phyloP scores from a whole-genome alignment of 1,284 basidiomycete genomes.

The Thecaphora thlaspeos region DNA sequence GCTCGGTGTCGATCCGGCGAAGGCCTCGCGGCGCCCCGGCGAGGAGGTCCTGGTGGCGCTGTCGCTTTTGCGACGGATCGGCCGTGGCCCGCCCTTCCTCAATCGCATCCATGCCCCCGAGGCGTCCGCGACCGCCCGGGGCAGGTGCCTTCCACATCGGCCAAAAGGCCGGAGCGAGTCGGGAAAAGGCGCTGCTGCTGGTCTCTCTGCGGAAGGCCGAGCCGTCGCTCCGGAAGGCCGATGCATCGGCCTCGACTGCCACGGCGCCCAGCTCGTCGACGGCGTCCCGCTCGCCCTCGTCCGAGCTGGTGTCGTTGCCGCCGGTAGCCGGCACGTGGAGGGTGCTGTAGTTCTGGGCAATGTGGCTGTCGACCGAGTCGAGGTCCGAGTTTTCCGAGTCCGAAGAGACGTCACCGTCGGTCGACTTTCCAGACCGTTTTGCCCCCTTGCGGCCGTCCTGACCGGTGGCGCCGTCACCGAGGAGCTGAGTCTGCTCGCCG shows the following conservation, averaged over 20 bases:
- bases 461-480: no score
- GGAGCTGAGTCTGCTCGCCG: no score
- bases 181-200: conserved; percentile 47
- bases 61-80: conserved; percentile 3
- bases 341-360: conserved; percentile 44
- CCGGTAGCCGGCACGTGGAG: conserved; percentile 1
- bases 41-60: conserved; percentile 10
- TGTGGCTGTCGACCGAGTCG: conserved; percentile 52
- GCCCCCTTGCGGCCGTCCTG: neutral
- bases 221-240: neutral
- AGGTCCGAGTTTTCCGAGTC: conserved; percentile 48
- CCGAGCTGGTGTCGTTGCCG: conserved; percentile 14
- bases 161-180: conserved; percentile 49
- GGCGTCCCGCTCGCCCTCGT: conserved; percentile 6
- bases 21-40: conserved; percentile 24
- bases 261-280: conserved; percentile 3
- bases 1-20: conserved; percentile 20
- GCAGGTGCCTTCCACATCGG: conserved; percentile 53
- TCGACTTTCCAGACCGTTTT: neutral
- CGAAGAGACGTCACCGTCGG: conserved; percentile 36
- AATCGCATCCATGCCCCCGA: neutral
- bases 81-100: neutral
- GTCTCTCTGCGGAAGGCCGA: conserved; percentile 17
- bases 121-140: no score
- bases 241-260: conserved; percentile 7